Conservation (phyloP, 495 filamentous ascomycete genomes). For the Poronia punctata region DNA sequence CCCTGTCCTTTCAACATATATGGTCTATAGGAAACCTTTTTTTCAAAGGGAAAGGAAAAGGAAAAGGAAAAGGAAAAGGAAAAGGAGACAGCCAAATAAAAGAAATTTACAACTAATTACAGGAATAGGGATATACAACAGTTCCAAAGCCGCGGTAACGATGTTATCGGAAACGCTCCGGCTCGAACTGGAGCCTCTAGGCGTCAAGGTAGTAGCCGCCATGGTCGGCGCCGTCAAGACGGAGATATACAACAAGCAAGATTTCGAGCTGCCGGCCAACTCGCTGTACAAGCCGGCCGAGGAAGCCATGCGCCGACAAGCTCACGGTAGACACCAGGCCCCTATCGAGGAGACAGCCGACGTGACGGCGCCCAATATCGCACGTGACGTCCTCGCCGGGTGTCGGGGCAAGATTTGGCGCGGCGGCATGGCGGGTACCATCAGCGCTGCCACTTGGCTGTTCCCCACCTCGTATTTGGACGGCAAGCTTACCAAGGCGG, state of each 20-base stretch:
- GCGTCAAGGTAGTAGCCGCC: constrained; percentile 24
- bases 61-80: too few species aligned
- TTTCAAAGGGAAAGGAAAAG: too few species aligned
- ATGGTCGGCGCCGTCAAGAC: constrained; percentile 18
- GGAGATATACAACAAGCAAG: constrained; percentile 2
- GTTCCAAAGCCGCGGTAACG: constrained; percentile 31
- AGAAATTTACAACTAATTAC: too few species aligned
- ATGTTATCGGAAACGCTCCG: constrained; percentile 29
- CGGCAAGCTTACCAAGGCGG: too few species aligned
- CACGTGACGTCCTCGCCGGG: not conserved
- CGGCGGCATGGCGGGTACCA: not conserved
- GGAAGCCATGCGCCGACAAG: not conserved
- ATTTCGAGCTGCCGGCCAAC: not conserved
- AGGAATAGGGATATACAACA: constrained; percentile 28
- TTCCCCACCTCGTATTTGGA: too few species aligned
- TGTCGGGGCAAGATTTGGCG: not conserved
- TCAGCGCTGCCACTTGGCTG: too few species aligned
- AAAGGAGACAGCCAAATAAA: too few species aligned
- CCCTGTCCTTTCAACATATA: too few species aligned
- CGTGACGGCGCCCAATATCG: not conserved
- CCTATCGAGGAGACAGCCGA: not conserved
- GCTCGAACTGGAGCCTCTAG: constrained; percentile 33
- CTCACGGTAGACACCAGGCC: not conserved
- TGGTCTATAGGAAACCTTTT: too few species aligned
- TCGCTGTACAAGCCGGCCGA: not conserved